phyloP scores from a whole-genome alignment of 345 rosid species.

The Pistacia integerrima region DNA sequence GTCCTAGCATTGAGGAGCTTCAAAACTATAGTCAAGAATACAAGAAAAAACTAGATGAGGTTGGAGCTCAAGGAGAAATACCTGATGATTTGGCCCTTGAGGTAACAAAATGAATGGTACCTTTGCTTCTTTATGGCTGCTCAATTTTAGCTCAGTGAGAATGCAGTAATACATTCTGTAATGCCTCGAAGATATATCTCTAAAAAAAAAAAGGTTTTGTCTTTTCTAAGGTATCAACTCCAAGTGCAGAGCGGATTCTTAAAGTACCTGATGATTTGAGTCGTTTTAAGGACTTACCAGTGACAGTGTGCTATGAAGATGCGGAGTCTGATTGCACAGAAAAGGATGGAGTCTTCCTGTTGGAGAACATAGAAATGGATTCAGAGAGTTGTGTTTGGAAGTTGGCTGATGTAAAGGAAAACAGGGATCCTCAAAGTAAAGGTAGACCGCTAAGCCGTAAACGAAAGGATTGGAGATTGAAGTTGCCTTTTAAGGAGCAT shows the following conservation, averaged over 20 bases:
- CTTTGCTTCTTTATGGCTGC: conserved; percentile 4
- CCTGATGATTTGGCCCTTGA: conserved; percentile 86
- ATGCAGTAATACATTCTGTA: neutral
- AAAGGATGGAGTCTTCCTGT: conserved; percentile 57
- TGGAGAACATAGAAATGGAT: conserved; percentile 63
- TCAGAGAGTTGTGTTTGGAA: conserved; percentile 72
- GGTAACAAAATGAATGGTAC: conserved; percentile 41
- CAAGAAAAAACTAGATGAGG: conserved; percentile 78
- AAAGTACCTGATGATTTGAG: conserved; percentile 74
- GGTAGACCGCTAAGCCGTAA: conserved; percentile 81
- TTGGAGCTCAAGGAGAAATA: conserved; percentile 58
- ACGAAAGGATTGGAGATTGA: conserved; percentile 76
- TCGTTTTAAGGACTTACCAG: conserved; percentile 69
- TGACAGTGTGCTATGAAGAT: conserved; percentile 67
- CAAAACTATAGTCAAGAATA: conserved; percentile 66
- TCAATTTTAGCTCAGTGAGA: neutral
- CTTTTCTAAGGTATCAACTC: conserved; percentile 73
- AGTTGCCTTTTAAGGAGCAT: conserved; percentile 52
- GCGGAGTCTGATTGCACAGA: conserved; percentile 36
- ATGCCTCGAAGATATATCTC: neutral
- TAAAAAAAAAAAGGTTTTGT: neutral
- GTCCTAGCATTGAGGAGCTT: conserved; percentile 85
- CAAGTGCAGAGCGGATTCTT: conserved; percentile 83
- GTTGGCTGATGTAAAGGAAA: conserved; percentile 82
- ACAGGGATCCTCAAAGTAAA: conserved; percentile 73